Evolutionary conservation across 192 early-diverging fungal species (phyloP).

Genomic region (Chytriomyces sp.): DNA sequence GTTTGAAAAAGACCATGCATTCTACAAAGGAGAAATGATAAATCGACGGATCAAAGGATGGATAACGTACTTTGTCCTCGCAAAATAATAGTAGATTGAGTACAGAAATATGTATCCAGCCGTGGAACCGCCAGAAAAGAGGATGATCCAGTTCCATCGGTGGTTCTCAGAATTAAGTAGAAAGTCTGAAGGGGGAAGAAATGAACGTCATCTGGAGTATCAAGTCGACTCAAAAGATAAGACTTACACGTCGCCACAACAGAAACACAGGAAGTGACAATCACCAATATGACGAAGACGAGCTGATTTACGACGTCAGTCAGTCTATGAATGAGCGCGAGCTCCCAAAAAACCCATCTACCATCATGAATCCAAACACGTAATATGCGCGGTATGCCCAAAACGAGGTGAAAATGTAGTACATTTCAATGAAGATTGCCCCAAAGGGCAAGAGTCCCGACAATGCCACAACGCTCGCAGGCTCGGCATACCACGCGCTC

Average conservation of each 20-base stretch:
- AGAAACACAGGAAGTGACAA: constrained; percentile 84
- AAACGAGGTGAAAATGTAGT: constrained; percentile 94
- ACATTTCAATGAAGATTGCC: constrained; percentile 94
- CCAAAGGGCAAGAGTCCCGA: constrained; percentile 90
- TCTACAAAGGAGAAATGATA: constrained; percentile 40
- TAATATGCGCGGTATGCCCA: constrained; percentile 92
- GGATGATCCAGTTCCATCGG: constrained; percentile 89
- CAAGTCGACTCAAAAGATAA: background rate
- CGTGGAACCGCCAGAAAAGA: constrained; percentile 82
- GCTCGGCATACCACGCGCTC: constrained; percentile 73
- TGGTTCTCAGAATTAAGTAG: constrained; percentile 87
- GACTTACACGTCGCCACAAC: constrained; percentile 76
- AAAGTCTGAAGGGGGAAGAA: constrained; percentile 72
- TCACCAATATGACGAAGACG: constrained; percentile 80
- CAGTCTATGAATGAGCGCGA: background rate
- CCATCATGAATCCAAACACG: constrained; percentile 89
- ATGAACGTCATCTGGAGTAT: background rate
- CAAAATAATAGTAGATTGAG: constrained; percentile 82
- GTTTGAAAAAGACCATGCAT: constrained; percentile 78
- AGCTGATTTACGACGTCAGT: too few species aligned
- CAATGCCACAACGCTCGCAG: constrained; percentile 67
- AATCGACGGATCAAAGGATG: background rate
- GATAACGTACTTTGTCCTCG: constrained; percentile 66
- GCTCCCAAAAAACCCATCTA: constrained; percentile 21
- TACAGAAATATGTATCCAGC: constrained; percentile 89